These are phyloP conservation scores for Podila horticola DNA, from an alignment of 192 early-diverging fungal species.

Conservation along the genomic window DNA sequence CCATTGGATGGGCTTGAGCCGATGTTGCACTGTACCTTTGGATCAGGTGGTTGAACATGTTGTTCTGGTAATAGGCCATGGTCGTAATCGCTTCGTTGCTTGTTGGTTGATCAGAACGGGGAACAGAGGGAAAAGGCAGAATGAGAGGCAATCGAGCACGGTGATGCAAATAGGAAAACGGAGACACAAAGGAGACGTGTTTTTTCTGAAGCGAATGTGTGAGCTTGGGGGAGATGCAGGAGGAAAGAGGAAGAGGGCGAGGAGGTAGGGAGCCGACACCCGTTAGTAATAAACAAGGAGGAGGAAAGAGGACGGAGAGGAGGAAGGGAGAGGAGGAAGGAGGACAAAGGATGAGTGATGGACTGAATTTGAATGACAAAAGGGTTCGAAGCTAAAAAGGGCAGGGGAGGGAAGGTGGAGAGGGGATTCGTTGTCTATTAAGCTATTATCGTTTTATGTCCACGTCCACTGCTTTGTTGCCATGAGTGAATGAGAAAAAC, in stretches of 20 bases:
- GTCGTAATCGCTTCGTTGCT: not conserved
- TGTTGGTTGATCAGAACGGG: not conserved
- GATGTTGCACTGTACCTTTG: conserved; percentile 18
- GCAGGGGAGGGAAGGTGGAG: not conserved
- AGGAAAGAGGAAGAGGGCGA: not conserved
- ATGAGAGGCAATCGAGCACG: too few relatives aligned
- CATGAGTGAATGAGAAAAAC: too few relatives aligned
- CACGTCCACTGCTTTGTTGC: too few relatives aligned
- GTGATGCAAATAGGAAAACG: too few relatives aligned
- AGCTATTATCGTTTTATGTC: too few relatives aligned
- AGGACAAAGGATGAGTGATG: not conserved
- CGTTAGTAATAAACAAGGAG: not conserved
- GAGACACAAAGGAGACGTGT: too few relatives aligned
- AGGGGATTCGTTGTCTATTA: too few relatives aligned
- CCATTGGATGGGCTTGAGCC: not conserved
- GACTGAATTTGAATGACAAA: not conserved
- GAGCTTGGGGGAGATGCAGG: not conserved
- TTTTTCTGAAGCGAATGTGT: too few relatives aligned
- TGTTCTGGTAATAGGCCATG: conserved; percentile 44
- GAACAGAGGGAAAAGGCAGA: not conserved
- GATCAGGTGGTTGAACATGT: conserved; percentile 54
- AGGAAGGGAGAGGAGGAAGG: not conserved
- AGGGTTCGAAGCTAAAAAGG: not conserved
- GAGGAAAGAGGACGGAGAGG: too few relatives aligned
- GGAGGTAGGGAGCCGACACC: not conserved